These are phyloP conservation scores for Orbilia ellipsospora DNA, from an alignment of 2,329 filamentous ascomycete genomes.

Conservation along the genomic window DNA sequence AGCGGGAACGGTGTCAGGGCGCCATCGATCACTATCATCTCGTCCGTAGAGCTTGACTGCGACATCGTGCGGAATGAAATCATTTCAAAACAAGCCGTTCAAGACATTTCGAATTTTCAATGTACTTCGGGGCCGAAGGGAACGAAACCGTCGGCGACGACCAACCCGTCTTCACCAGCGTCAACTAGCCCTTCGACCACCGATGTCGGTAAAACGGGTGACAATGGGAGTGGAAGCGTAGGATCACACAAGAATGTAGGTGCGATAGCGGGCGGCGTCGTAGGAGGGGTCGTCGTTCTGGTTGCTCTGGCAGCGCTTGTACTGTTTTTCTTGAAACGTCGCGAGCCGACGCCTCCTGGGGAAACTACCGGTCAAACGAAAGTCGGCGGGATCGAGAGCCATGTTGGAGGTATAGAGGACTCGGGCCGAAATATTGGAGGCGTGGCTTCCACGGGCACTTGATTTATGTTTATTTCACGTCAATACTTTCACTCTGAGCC, in stretches of 20 bases:
- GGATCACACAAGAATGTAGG: constrained; percentile 61
- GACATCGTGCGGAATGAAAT: constrained; percentile 11
- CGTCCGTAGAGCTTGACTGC: constrained; percentile 27
- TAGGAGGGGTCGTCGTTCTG: constrained; percentile 65
- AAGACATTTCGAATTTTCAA: constrained; percentile 23
- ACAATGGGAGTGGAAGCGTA: background rate
- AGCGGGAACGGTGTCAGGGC: constrained; percentile 21
- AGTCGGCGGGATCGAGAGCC: constrained; percentile 20
- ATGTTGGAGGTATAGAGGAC: constrained; percentile 37
- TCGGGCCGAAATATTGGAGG: constrained; percentile 15
- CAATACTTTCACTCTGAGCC: no score
- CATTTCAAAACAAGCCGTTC: constrained; percentile 22
- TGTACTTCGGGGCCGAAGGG: constrained; percentile 32
- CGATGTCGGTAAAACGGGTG: background rate
- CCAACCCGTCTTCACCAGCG: background rate
- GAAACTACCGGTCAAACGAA: background rate
- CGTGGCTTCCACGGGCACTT: no score
- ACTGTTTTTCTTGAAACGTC: constrained; percentile 64
- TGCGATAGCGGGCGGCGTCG: constrained; percentile 66
- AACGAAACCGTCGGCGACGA: constrained; percentile 3
- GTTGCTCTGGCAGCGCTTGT: constrained; percentile 62
- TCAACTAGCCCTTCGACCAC: background rate
- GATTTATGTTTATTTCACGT: no score
- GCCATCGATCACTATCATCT: constrained; percentile 15
- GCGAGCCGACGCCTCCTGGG: background rate